Evolutionary conservation across 2,329 filamentous ascomycete species (phyloP).

Genomic region (Fusarium austroafricanum): DNA sequence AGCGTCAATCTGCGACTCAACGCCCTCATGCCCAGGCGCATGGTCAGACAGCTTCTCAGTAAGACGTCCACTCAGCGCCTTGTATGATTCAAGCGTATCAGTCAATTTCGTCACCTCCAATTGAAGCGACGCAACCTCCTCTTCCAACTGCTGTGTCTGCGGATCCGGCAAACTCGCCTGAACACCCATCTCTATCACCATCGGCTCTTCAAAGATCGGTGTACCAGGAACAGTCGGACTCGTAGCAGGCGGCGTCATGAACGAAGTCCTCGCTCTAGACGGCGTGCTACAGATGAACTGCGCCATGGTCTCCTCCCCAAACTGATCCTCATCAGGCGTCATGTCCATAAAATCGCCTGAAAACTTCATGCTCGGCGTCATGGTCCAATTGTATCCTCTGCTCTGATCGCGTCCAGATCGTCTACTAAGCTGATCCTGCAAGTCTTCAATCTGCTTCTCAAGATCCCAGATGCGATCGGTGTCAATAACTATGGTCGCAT

Average conservation of each 20-base stretch:
- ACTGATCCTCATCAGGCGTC: conserved; percentile 54
- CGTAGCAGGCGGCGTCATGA: conserved; percentile 67
- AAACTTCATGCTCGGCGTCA: conserved; percentile 62
- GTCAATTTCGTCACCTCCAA: conserved; percentile 62
- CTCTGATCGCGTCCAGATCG: conserved; percentile 39
- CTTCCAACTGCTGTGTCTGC: conserved; percentile 56
- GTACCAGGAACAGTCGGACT: conserved; percentile 57
- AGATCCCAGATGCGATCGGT: conserved; percentile 58
- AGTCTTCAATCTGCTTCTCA: conserved; percentile 54
- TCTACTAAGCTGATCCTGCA: conserved; percentile 51
- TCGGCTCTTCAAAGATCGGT: conserved; percentile 50
- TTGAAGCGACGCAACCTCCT: conserved; percentile 61
- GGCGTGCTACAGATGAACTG: conserved; percentile 66
- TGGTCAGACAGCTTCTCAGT: conserved; percentile 50
- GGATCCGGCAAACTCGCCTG: conserved; percentile 54
- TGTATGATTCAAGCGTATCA: conserved; percentile 60
- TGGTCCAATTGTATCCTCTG: conserved; percentile 61
- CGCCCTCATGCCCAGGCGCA: conserved; percentile 26
- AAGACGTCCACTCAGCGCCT: conserved; percentile 54
- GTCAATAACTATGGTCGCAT: conserved; percentile 63
- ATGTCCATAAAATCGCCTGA: conserved; percentile 57
- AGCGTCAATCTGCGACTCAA: conserved; percentile 58
- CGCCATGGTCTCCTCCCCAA: conserved; percentile 63
- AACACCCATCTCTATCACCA: conserved; percentile 20
- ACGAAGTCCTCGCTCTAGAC: conserved; percentile 57